Conservation (phyloP, 1,284 basidiomycete species). For the Ustilago curta region DNA sequence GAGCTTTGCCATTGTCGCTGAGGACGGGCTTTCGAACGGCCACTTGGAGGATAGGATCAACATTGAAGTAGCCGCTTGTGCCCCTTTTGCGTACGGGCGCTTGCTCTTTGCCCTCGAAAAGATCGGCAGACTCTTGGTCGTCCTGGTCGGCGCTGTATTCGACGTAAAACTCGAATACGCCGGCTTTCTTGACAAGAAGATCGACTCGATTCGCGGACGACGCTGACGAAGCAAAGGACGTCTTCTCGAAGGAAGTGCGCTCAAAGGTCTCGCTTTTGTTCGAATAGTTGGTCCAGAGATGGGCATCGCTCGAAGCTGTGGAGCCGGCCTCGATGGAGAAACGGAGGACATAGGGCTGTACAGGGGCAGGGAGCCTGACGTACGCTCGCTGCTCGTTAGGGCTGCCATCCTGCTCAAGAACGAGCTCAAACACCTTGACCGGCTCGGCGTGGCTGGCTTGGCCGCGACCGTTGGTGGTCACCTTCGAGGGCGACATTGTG, state of each 20-base stretch:
- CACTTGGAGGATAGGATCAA: constrained; percentile 59
- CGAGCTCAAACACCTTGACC: constrained; percentile 55
- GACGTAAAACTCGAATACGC: constrained; percentile 65
- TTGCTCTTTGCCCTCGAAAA: constrained; percentile 21
- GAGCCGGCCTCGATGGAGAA: constrained; percentile 60
- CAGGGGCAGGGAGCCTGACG: constrained; percentile 59
- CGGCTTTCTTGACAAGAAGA: constrained; percentile 50
- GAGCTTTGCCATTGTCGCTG: constrained; percentile 22
- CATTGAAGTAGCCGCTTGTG: constrained; percentile 63
- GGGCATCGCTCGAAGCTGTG: constrained; percentile 50
- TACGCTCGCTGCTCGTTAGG: constrained; percentile 55
- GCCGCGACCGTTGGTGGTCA: constrained; percentile 30
- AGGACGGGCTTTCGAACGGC: constrained; percentile 53
- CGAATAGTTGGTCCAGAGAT: constrained; percentile 60
- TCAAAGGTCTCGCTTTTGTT: constrained; percentile 77
- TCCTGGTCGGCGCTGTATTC: constrained; percentile 51
- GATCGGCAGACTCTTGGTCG: constrained; percentile 22
- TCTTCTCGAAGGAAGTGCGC: constrained; percentile 79
- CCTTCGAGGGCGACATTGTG: constrained; percentile 32
- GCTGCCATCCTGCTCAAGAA: constrained; percentile 61
- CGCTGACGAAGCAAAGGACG: constrained; percentile 23
- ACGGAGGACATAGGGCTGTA: constrained; percentile 58
- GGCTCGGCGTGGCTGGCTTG: constrained; percentile 16
- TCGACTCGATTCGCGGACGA: constrained; percentile 47
- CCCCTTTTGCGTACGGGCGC: constrained; percentile 27